These are phyloP conservation scores for Madurella fahalii DNA, from an alignment of 2,329 filamentous ascomycete genomes.

Conservation along the genomic window DNA sequence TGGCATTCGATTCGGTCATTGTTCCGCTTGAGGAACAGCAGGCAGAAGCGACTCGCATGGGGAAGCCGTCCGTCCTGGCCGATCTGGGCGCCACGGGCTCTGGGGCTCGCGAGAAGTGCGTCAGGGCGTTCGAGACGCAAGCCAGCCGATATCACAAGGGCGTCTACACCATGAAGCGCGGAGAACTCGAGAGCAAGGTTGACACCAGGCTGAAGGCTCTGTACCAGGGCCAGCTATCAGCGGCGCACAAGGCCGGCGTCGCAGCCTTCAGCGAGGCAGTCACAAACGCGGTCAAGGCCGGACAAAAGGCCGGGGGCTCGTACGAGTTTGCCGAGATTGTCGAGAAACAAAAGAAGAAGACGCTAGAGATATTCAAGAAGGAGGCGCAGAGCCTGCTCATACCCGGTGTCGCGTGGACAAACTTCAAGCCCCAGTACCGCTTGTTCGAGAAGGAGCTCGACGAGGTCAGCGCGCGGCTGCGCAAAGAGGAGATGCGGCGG, in stretches of 20 bases:
- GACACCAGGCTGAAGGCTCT: constrained; percentile 84
- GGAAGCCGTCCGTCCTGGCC: constrained; percentile 66
- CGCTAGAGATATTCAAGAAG: constrained; percentile 68
- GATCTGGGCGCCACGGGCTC: constrained; percentile 73
- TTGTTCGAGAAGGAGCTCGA: constrained; percentile 89
- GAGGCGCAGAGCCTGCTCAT: constrained; percentile 73
- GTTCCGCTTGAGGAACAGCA: constrained; percentile 82
- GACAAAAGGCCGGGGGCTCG: constrained; percentile 82
- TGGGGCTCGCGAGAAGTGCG: constrained; percentile 63
- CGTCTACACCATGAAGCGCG: constrained; percentile 80
- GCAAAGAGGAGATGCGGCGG: constrained; percentile 94
- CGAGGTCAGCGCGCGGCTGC: constrained; percentile 75
- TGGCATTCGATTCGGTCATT: constrained; percentile 79
- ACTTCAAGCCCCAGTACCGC: constrained; percentile 73
- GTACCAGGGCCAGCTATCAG: constrained; percentile 81
- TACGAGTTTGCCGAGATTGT: constrained; percentile 98
- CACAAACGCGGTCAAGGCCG: constrained; percentile 77
- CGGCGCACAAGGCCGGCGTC: constrained; percentile 86
- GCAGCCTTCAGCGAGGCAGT: constrained; percentile 83
- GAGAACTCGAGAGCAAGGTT: constrained; percentile 80
- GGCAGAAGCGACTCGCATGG: constrained; percentile 66
- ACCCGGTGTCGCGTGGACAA: constrained; percentile 79
- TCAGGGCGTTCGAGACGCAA: constrained; percentile 83
- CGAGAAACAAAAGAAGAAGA: constrained; percentile 70
- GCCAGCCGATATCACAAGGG: constrained; percentile 96